phyloP scores from a whole-genome alignment of 2,329 filamentous ascomycete species.

The Diaporthe destruens region DNA sequence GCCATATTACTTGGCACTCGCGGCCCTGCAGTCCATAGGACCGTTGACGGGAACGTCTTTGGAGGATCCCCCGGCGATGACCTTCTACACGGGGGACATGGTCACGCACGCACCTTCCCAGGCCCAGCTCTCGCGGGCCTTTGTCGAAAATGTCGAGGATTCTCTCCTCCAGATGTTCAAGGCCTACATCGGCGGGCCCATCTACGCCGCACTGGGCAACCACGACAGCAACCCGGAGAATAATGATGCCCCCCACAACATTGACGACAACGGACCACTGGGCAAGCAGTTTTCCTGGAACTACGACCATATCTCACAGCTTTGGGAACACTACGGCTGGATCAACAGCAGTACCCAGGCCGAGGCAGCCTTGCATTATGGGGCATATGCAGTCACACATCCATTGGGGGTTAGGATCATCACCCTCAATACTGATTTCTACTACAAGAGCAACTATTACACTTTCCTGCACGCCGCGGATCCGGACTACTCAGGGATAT shows the following conservation, averaged over 20 bases:
- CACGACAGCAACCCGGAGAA: constrained; percentile 68
- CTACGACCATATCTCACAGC: constrained; percentile 65
- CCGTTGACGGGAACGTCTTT: constrained; percentile 67
- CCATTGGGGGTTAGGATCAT: constrained; percentile 62
- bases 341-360: constrained; percentile 58
- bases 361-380: constrained; percentile 66
- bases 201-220: constrained; percentile 69
- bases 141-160: constrained; percentile 66
- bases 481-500: constrained; percentile 56
- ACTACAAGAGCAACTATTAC: constrained; percentile 60
- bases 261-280: constrained; percentile 61
- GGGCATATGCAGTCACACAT: constrained; percentile 66
- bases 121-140: constrained; percentile 63
- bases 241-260: constrained; percentile 63
- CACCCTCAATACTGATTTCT: constrained; percentile 61
- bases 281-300: constrained; percentile 70
- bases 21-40: constrained; percentile 67
- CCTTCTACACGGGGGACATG: constrained; percentile 69
- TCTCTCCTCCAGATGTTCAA: constrained; percentile 68
- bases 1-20: constrained; percentile 68
- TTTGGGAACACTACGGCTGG: constrained; percentile 70
- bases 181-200: constrained; percentile 65
- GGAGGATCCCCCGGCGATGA: constrained; percentile 62
- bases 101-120: constrained; percentile 65
- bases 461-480: constrained; percentile 55